Evolutionary conservation across 441 rosid genomes (phyloP).

Genomic region (Breynia disticha): DNA sequence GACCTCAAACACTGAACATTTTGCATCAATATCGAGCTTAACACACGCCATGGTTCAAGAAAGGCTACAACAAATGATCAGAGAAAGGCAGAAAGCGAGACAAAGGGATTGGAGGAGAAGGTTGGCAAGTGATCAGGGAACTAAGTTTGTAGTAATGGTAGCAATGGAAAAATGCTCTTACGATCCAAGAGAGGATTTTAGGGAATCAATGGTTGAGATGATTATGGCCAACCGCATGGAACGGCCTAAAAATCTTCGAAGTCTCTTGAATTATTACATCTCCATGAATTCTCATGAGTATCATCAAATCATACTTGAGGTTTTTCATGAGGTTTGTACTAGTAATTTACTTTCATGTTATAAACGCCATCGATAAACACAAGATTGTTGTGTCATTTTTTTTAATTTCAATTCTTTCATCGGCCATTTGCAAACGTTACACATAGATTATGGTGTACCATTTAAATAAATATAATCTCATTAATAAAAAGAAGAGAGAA

Average conservation of each 20-base stretch:
- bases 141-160: slow-evolving; percentile 66
- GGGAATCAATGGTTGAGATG: slow-evolving; percentile 80
- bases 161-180: slow-evolving; percentile 72
- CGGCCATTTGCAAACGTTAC: too few relatives aligned
- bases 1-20: slow-evolving; percentile 33
- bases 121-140: slow-evolving; percentile 11
- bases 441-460: too few relatives aligned
- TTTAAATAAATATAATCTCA: too few relatives aligned
- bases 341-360: slow-evolving; percentile 40
- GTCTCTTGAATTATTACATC: slow-evolving; percentile 61
- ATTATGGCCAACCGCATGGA: slow-evolving; percentile 52
- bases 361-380: slow-evolving; percentile 29
- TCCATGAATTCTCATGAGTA: slow-evolving; percentile 60
- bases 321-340: slow-evolving; percentile 70
- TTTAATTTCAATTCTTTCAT: too few relatives aligned
- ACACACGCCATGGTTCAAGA: slow-evolving; percentile 90
- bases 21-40: slow-evolving; percentile 59
- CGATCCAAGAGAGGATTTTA: slow-evolving; percentile 77
- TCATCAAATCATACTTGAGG: slow-evolving; percentile 49
- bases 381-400: too few relatives aligned
- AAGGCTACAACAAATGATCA: slow-evolving; percentile 76
- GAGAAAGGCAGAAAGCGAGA: slow-evolving; percentile 44
- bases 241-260: slow-evolving; percentile 57
- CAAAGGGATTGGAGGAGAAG: slow-evolving; percentile 17
- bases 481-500: too few relatives aligned